A percentile compares a stretch with the other conserved stretches of the same genome.
Conservation (phyloP, 805 yeast genomes). For the Saturnispora bothae region DNA sequence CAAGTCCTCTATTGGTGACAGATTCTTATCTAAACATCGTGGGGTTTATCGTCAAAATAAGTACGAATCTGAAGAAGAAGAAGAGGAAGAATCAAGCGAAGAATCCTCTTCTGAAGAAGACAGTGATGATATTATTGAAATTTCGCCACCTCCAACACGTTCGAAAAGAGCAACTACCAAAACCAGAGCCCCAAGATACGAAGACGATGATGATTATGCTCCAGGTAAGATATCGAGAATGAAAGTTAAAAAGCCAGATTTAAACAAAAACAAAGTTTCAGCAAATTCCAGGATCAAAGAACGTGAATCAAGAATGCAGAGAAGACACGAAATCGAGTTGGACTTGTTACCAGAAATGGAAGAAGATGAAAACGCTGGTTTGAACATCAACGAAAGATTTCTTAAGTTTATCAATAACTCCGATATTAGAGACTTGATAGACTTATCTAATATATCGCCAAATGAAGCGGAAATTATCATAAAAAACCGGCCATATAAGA, state of each 20-base stretch:
- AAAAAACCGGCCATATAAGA: constrained; percentile 57
- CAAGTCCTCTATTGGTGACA: constrained; percentile 16
- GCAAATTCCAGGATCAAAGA: not conserved
- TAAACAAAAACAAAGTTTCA: not conserved
- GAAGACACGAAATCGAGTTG: constrained; percentile 27
- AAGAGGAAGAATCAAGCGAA: constrained; percentile 8
- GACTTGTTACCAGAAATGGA: constrained; percentile 23
- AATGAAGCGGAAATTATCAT: constrained; percentile 54
- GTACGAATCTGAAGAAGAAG: constrained; percentile 1
- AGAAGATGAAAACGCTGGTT: constrained; percentile 19
- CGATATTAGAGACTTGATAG: constrained; percentile 62
- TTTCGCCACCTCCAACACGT: constrained; percentile 1
- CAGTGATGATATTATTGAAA: not conserved
- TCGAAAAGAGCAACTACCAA: constrained; percentile 9
- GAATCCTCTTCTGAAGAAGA: constrained; percentile 3
- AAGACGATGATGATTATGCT: constrained; percentile 37
- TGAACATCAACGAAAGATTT: constrained; percentile 52
- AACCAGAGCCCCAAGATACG: constrained; percentile 27
- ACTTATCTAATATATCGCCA: constrained; percentile 63
- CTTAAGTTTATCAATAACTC: constrained; percentile 74
- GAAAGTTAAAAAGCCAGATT: not conserved
- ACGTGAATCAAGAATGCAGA: constrained; percentile 11
- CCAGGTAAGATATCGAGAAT: constrained; percentile 1
- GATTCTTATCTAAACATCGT: constrained; percentile 12
- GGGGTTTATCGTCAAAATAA: constrained; percentile 4